Evolutionary conservation across 331 rosid species (phyloP).

Genomic region (Quercus phellos): DNA sequence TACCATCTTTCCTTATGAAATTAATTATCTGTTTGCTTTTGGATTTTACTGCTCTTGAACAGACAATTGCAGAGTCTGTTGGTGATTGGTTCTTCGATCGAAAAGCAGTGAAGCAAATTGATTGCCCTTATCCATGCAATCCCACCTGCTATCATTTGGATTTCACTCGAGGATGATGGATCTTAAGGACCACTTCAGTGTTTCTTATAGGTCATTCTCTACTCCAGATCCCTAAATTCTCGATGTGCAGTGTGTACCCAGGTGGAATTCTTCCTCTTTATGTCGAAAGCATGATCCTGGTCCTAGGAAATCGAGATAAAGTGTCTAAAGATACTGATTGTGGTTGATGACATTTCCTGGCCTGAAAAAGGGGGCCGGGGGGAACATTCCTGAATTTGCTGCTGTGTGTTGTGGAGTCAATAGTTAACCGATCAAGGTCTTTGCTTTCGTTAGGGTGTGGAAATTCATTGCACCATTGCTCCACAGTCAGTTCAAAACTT

Average conservation of each 20-base stretch:
- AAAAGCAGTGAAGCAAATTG: conserved; percentile 49
- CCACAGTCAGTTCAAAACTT: background rate
- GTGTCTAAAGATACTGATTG: background rate
- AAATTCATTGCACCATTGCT: background rate
- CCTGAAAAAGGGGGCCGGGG: background rate
- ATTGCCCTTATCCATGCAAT: conserved; percentile 87
- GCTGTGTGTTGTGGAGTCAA: no score
- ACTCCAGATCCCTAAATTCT: conserved; percentile 18
- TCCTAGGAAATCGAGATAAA: background rate
- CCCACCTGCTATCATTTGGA: conserved; percentile 77
- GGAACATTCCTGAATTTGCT: background rate
- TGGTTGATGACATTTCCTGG: background rate
- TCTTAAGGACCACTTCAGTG: background rate
- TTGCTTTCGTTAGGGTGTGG: background rate
- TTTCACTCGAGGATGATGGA: conserved; percentile 32
- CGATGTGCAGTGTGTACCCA: background rate
- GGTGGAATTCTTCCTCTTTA: background rate
- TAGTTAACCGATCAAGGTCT: no score
- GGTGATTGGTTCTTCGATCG: conserved; percentile 78
- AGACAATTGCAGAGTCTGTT: conserved; percentile 91
- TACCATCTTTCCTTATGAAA: background rate
- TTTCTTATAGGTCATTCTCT: conserved; percentile 14
- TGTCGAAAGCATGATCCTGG: conserved; percentile 7
- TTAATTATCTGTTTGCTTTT: background rate
- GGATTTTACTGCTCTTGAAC: conserved; percentile 23